Evolutionary conservation across 1,284 basidiomycete genomes (phyloP).

Genomic region (Cutaneotrichosporon curvatum): DNA sequence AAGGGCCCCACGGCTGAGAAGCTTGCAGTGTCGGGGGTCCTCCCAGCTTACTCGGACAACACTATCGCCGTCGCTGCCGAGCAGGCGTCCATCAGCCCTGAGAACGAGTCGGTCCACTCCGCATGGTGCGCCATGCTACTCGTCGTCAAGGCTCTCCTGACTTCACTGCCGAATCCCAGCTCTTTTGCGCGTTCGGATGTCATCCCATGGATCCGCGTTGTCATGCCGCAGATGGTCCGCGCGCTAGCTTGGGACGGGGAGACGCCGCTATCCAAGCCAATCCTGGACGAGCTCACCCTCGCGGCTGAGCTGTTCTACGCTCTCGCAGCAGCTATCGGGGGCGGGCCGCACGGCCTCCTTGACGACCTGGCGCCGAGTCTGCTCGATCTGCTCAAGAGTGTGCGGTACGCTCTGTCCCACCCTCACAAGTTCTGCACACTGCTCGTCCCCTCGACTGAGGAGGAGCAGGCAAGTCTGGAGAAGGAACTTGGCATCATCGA

Average conservation of each 20-base stretch:
- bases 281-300: conserved; percentile 73
- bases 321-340: conserved; percentile 50
- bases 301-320: conserved; percentile 67
- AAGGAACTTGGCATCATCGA: conserved; percentile 58
- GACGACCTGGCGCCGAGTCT: conserved; percentile 60
- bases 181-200: conserved; percentile 76
- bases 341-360: conserved; percentile 49
- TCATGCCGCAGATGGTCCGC: conserved; percentile 68
- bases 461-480: conserved; percentile 55
- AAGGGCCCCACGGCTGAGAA: conserved; percentile 71
- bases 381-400: conserved; percentile 69
- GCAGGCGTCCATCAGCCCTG: conserved; percentile 64
- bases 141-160: conserved; percentile 67
- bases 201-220: conserved; percentile 76
- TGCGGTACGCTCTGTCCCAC: conserved; percentile 84
- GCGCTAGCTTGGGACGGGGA: conserved; percentile 72
- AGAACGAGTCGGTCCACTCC: conserved; percentile 67
- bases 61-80: conserved; percentile 67
- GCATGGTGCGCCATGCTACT: conserved; percentile 80
- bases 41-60: conserved; percentile 77
- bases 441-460: conserved; percentile 63
- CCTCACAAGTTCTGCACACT: conserved; percentile 76
- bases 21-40: conserved; percentile 72
- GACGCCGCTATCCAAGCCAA: conserved; percentile 61
- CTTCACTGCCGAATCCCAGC: conserved; percentile 50